These are phyloP conservation scores for Podospora appendiculata DNA, from an alignment of 495 filamentous ascomycete species.

Conservation along the genomic window DNA sequence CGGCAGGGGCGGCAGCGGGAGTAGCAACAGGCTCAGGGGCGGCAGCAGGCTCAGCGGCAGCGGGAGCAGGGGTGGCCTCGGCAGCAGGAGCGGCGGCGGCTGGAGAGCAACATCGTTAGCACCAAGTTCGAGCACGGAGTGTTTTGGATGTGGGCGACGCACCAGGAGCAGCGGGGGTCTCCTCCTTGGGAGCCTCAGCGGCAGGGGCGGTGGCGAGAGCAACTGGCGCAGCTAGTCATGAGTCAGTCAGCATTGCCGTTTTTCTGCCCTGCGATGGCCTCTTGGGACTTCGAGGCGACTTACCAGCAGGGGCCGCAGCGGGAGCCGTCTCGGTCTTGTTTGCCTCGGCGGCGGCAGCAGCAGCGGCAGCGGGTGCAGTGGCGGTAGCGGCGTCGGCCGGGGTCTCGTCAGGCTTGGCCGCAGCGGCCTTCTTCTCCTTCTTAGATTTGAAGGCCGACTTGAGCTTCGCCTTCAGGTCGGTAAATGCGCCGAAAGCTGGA, in stretches of 20 bases:
- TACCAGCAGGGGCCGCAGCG: constrained; percentile 7
- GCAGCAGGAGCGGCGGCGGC: constrained; percentile 3
- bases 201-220: constrained; percentile 3
- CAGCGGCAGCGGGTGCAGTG: constrained; percentile 1
- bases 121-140: background rate
- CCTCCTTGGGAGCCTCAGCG: constrained; percentile 7
- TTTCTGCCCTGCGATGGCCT: background rate
- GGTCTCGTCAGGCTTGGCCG: constrained; percentile 4
- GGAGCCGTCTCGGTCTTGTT: constrained; percentile 14
- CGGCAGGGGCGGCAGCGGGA: constrained; percentile 6
- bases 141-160: background rate
- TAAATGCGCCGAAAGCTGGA: constrained; percentile 20
- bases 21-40: constrained; percentile 2
- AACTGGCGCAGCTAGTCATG: background rate
- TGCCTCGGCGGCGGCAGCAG: constrained; percentile 10
- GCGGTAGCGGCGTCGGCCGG: constrained; percentile 1
- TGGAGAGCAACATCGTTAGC: background rate
- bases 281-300: background rate
- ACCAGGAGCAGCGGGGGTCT: constrained; percentile 5
- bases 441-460: constrained; percentile 29
- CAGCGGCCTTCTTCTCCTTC: constrained; percentile 11
- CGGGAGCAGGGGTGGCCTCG: constrained; percentile 7
- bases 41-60: background rate
- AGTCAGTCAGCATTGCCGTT: background rate
- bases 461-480: constrained; percentile 28